Conservation (phyloP, 257 asterid genomes). For the Cynanchum wilfordii region DNA sequence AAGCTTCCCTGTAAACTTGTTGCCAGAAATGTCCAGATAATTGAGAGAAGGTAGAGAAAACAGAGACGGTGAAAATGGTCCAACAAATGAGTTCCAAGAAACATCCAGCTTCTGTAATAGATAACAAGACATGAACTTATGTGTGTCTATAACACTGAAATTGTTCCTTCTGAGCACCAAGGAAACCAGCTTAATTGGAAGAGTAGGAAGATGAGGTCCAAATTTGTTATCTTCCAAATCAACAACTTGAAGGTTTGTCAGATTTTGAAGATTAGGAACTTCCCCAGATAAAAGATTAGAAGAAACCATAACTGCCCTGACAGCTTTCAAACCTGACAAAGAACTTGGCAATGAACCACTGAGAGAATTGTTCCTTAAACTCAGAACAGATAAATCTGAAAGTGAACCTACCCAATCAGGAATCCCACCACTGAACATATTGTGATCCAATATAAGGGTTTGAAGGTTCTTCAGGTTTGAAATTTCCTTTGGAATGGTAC, state of each 20-base stretch:
- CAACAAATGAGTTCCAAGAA: conserved; percentile 52
- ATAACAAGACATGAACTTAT: conserved; percentile 39
- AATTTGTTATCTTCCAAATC: conserved; percentile 55
- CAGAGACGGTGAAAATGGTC: conserved; percentile 42
- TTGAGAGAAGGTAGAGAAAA: conserved; percentile 53
- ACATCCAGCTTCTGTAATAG: conserved; percentile 60
- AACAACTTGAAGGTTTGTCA: conserved; percentile 72
- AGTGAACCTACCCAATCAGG: conserved; percentile 51
- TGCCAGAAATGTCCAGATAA: conserved; percentile 63
- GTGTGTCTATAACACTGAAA: conserved; percentile 46
- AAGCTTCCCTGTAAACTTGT: conserved; percentile 66
- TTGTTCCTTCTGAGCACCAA: conserved; percentile 56
- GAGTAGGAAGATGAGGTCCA: conserved; percentile 62
- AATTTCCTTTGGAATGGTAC: conserved; percentile 55
- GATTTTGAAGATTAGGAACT: conserved; percentile 35
- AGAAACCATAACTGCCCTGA: conserved; percentile 55
- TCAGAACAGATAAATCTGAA: conserved; percentile 50
- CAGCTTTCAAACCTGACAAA: conserved; percentile 32
- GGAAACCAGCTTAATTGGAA: conserved; percentile 52
- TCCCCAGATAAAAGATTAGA: conserved; percentile 52
- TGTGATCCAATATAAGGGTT: conserved; percentile 62
- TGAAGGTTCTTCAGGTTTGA: conserved; percentile 49
- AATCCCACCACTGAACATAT: conserved; percentile 48
- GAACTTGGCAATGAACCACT: conserved; percentile 45
- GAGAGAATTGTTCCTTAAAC: conserved; percentile 66